phyloP scores from a whole-genome alignment of 257 asterid genomes.

The Solanum gracilifrons region DNA sequence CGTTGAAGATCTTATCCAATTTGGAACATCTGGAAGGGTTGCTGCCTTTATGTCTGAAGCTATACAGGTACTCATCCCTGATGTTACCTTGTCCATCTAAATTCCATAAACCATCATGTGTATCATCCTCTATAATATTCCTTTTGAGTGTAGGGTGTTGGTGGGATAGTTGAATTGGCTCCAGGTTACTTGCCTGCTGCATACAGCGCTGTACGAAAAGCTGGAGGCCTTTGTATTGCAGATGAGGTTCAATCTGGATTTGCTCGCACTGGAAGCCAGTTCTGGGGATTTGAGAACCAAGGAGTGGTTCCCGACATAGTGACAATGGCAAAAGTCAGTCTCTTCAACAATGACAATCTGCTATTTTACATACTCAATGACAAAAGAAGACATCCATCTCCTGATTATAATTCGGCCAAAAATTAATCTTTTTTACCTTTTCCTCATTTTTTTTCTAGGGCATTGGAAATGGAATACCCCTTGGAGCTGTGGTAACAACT shows the following conservation, averaged over 20 bases:
- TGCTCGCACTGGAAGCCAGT: conserved; percentile 80
- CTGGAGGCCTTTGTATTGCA: conserved; percentile 94
- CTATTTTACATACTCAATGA: not conserved
- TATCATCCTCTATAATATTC: not conserved
- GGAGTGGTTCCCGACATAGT: conserved; percentile 91
- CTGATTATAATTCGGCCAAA: not conserved
- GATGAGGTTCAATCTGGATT: conserved; percentile 97
- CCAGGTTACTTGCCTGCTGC: conserved; percentile 89
- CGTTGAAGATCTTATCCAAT: conserved; percentile 75
- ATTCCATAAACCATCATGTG: not conserved
- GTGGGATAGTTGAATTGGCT: conserved; percentile 93
- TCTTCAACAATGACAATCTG: not conserved
- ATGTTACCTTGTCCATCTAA: not conserved
- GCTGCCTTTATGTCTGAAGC: conserved; percentile 86
- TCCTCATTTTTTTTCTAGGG: conserved; percentile 36
- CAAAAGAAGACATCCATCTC: not conserved
- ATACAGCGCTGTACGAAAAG: conserved; percentile 51
- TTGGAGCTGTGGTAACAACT: conserved; percentile 91
- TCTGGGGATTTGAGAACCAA: conserved; percentile 96
- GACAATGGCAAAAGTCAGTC: conserved; percentile 85
- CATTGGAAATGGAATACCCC: conserved; percentile 89
- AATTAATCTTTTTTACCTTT: not conserved
- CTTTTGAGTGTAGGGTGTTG: conserved; percentile 57
- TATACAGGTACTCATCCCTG: conserved; percentile 53
- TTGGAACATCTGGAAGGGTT: conserved; percentile 76